Base-by-base conservation (phyloP, 2,329 filamentous ascomycete genomes). In the Sporothrix pseudoabietina region DNA sequence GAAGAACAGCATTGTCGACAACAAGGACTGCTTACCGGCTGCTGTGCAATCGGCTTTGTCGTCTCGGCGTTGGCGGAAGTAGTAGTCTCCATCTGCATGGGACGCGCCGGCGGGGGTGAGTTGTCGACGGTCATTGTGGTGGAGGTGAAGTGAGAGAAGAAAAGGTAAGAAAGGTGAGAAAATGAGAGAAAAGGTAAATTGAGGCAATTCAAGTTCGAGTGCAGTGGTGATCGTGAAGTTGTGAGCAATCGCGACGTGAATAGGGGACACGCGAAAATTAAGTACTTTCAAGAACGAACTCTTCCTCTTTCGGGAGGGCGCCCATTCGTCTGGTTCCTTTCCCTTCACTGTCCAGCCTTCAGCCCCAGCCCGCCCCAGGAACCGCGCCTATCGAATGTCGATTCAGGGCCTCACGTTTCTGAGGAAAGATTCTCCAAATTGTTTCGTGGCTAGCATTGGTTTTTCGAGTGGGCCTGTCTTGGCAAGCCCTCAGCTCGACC, bases 1-100 rank as follows among this genome's bases (percentile, higher is more conserved):
- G 14, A 16, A 52, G 49, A n/a, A 6, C 49, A 52, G 16, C n/a
- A 22, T 54, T 54, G 41, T 54, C 6, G 19, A 19, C 49, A 6
- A 19, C 49, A 5, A 9, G 19, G 19, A 22, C 19, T 14, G 35
- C 72, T 1, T 68, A 73, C 72, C 61, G 72, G 72, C 63, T 73
- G 72, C 32, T 69, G 55, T 2, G 39, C 57, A 16, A 73, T 49
- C 1, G 65, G 39, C 7, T 19, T 41, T 16, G 49, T 55, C 19
- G 68, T 2, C 3, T 41, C 16, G 9, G n/a, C n/a, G n/a, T 8
- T 30, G 7, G 47, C 7, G 30, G 49, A 19, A 4, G 49, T 30
- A 1, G 49, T 19, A 4, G 49, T 30, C 54, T 6, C 32, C 16
- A 49, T 69, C 35, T 47, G 49, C 72, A 71, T 73, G 49, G 72